A percentile compares a stretch with the other conserved stretches of the same genome.
Conservation (phyloP, 257 asterid species). For the Ballota nigra region DNA sequence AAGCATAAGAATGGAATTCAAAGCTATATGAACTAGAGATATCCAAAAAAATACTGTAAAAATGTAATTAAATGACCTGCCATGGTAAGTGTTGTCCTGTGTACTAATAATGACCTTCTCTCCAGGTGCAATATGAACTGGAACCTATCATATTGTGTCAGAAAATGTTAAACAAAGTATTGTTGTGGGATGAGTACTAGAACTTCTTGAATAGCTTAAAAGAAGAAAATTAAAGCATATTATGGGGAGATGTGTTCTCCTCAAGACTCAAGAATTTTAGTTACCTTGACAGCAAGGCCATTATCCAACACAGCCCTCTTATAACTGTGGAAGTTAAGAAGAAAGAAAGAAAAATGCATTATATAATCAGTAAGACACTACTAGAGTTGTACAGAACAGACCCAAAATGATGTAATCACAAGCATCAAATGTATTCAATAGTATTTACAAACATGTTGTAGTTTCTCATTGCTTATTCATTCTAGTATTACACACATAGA, state of each 20-base stretch:
- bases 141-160: conserved; percentile 45
- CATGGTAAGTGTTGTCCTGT: conserved; percentile 47
- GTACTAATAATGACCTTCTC: conserved; percentile 66
- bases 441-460: conserved; percentile 1
- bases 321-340: conserved; percentile 50
- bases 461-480: not conserved
- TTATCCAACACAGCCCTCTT: conserved; percentile 88
- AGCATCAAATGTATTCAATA: not conserved
- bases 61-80: conserved; percentile 50
- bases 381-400: not conserved
- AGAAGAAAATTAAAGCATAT: not conserved
- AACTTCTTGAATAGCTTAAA: not conserved
- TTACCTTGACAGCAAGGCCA: conserved; percentile 85
- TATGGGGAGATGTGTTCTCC: not conserved
- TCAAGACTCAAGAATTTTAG: not conserved
- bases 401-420: not conserved
- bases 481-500: not conserved
- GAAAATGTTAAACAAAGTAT: not conserved
- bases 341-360: not conserved
- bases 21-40: too few species aligned
- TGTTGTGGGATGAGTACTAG: not conserved
- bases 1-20: too few species aligned
- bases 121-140: conserved; percentile 67
- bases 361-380: not conserved
- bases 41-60: not conserved